These are phyloP conservation scores for Gomphus bonarii DNA, from an alignment of 1,284 basidiomycete genomes.

Conservation along the genomic window DNA sequence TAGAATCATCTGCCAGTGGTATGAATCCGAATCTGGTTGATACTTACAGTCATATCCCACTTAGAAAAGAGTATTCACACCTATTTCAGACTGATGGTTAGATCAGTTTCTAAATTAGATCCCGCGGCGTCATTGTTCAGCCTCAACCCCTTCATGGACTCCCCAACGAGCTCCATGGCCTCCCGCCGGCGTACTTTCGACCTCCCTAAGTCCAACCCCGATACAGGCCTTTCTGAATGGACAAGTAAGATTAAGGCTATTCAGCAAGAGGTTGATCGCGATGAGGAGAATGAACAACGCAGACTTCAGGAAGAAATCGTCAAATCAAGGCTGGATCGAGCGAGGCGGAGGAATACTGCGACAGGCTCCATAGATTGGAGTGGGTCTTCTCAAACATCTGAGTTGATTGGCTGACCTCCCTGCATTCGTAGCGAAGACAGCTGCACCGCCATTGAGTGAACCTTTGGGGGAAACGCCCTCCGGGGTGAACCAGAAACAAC, in stretches of 20 bases:
- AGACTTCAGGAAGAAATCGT: slow-evolving; percentile 68
- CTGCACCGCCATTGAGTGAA: background rate
- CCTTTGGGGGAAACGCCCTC: background rate
- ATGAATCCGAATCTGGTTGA: no score
- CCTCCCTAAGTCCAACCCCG: slow-evolving; percentile 30
- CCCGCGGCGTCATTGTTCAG: background rate
- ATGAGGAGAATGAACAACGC: slow-evolving; percentile 64
- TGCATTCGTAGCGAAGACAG: background rate
- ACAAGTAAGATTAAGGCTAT: slow-evolving; percentile 66
- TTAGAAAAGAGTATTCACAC: no score
- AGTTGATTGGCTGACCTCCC: background rate
- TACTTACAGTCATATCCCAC: no score
- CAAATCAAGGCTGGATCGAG: slow-evolving; percentile 54
- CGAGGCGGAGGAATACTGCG: slow-evolving; percentile 13
- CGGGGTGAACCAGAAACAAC: slow-evolving; percentile 19
- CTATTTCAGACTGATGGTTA: no score
- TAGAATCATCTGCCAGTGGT: no score
- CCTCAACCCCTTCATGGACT: background rate
- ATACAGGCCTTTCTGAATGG: slow-evolving; percentile 67
- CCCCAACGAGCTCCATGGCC: slow-evolving; percentile 9
- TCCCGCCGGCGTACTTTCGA: slow-evolving; percentile 29
- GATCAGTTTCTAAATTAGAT: background rate
- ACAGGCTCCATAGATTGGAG: slow-evolving; percentile 9
- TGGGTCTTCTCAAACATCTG: background rate
- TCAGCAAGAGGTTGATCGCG: slow-evolving; percentile 67